Evolutionary conservation across 2,329 filamentous ascomycete species (phyloP).

Genomic region (Fusarium beomiforme): DNA sequence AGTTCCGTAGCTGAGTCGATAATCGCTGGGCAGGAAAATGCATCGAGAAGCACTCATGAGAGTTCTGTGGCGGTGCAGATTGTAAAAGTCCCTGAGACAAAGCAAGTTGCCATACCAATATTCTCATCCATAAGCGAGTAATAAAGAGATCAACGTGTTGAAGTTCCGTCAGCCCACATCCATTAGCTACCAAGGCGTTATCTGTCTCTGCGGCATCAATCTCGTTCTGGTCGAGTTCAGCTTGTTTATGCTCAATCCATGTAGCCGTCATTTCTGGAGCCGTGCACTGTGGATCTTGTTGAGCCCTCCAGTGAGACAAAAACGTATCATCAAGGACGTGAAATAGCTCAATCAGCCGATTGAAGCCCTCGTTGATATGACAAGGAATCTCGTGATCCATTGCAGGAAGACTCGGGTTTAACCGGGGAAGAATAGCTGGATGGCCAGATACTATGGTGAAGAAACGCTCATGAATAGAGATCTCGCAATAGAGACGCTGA

Average conservation of each 20-base stretch:
- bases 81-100: conserved; percentile 51
- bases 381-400: conserved; percentile 47
- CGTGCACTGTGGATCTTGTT: conserved; percentile 35
- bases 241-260: conserved; percentile 55
- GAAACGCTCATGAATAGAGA: conserved; percentile 67
- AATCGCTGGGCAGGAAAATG: conserved; percentile 52
- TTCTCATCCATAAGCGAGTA: conserved; percentile 54
- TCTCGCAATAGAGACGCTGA: conserved; percentile 64
- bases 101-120: conserved; percentile 54
- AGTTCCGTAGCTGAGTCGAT: conserved; percentile 50
- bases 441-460: conserved; percentile 61
- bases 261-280: conserved; percentile 45
- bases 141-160: conserved; percentile 54
- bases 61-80: conserved; percentile 44
- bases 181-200: conserved; percentile 34
- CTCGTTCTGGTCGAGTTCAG: conserved; percentile 53
- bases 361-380: conserved; percentile 50
- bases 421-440: conserved; percentile 46
- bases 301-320: conserved; percentile 50
- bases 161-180: conserved; percentile 48
- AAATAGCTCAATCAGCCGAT: conserved; percentile 50
- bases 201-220: conserved; percentile 44
- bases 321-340: conserved; percentile 51
- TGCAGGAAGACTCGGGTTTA: conserved; percentile 42
- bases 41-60: conserved; percentile 52